Base-by-base conservation (phyloP, 345 rosid species). In the Raphanus raphanistrum region DNA sequence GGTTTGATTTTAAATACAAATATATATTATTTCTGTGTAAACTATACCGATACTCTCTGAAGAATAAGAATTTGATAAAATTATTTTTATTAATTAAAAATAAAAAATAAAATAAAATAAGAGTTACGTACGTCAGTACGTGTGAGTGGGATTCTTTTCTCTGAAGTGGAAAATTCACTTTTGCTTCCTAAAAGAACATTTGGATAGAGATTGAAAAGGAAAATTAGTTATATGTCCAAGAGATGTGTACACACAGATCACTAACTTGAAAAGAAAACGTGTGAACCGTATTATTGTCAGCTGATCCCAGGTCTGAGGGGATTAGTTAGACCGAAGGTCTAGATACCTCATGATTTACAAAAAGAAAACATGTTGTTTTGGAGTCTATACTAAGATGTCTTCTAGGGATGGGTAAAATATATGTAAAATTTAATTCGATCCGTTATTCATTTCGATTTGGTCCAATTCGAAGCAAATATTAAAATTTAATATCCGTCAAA, bases 41-140 rank as follows among this genome's bases (percentile, higher is more conserved):
- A 52, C 10, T 8, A 57, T 27, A 57, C 61, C 66, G 72, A 71
- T 76, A 77, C 31, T 64, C 61, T 70, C 65, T 17, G 15, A 26
- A 21, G 26, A 63, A 62, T 27, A 68, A 68, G 12, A 52, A 52
- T 52, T 12, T 16, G 16, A 15, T 66, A 12, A 45, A 45, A 45
- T 61, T 61, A 4, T 60, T 4, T 60, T 29, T 2, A 13, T 31
- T 29, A 9, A 31, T 59, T 11, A 59, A 60, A 59, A 58, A 6
- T 54, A 5, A n/a, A n/a, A 6, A 60, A 1, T 27, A 27, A 38
- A 48, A 41, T 41, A 60, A 60, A 62, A n/a, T 25, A 31, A 7
- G 15, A 35, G 28, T 35, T 63, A 35, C 43, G 65, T 31, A 12
- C 64, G 67, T 63, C 52, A 45, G 52, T 45, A 48, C 55, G 17